Evolutionary conservation across 345 rosid species (phyloP).

Genomic region (Theobroma cacao): DNA sequence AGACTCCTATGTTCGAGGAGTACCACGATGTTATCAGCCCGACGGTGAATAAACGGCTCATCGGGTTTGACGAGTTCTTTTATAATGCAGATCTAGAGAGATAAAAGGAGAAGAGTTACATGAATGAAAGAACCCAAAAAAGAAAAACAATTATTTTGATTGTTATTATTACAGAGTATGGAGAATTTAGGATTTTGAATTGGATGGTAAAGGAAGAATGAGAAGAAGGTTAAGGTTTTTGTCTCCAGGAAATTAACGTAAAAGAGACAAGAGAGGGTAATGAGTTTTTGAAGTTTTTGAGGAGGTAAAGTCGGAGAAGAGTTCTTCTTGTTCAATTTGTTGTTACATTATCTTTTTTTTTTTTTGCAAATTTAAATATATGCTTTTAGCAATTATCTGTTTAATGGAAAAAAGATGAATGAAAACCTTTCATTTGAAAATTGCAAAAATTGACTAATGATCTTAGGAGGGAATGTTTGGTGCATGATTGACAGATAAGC

Average conservation of each 20-base stretch:
- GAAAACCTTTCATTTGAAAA: too few relatives aligned
- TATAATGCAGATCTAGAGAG: constrained; percentile 3
- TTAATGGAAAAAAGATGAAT: too few relatives aligned
- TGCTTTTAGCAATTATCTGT: too few relatives aligned
- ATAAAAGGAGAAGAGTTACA: neutral
- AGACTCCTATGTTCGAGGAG: constrained; percentile 59
- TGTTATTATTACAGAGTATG: neutral
- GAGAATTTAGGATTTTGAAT: neutral
- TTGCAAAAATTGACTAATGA: too few relatives aligned
- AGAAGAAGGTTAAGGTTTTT: neutral
- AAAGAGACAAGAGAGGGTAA: neutral
- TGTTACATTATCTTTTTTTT: neutral
- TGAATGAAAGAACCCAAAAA: neutral
- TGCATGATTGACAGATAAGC: too few relatives aligned
- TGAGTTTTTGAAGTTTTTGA: neutral
- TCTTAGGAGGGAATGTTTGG: too few relatives aligned
- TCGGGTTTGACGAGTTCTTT: neutral
- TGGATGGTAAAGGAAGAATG: neutral
- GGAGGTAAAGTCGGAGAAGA: constrained; percentile 22
- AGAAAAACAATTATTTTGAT: neutral
- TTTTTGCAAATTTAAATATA: too few relatives aligned
- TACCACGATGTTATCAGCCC: constrained; percentile 63
- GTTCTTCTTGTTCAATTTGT: neutral
- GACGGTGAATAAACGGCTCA: constrained; percentile 27
- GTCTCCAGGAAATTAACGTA: too few relatives aligned